Conservation (phyloP, 768 basidiomycete species). For the Mycena vitilis region DNA sequence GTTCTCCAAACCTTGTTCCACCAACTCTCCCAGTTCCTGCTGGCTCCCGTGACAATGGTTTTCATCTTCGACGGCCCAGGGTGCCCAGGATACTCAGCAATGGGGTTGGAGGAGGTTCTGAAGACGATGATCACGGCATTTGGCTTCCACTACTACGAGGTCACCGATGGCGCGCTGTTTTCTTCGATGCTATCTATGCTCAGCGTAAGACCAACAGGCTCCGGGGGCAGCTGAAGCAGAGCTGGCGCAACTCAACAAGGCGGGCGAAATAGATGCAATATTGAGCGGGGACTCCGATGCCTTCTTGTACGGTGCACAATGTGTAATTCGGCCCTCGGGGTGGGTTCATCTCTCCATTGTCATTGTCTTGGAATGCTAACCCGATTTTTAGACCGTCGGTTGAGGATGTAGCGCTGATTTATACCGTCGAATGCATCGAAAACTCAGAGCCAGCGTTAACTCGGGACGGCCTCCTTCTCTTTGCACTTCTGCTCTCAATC, state of each 20-base stretch:
- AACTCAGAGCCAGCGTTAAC: not conserved
- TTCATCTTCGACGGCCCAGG: conserved; percentile 5
- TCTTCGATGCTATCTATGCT: not conserved
- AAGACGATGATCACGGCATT: conserved; percentile 10
- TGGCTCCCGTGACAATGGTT: conserved; percentile 3
- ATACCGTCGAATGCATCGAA: not conserved
- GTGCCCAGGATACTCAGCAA: not conserved
- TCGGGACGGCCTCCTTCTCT: not conserved
- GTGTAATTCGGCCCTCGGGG: conserved; percentile 1
- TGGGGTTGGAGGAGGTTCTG: not conserved
- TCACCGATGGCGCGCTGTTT: not conserved
- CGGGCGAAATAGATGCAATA: conserved; percentile 5
- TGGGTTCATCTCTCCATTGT: not conserved
- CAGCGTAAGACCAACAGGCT: conserved; percentile 5
- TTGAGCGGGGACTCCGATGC: conserved; percentile 19
- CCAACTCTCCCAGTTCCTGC: not conserved
- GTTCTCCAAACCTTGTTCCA: not conserved
- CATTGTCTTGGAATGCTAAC: not conserved
- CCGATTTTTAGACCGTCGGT: conserved; percentile 1
- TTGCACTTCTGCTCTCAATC: not conserved
- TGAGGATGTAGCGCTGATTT: not conserved
- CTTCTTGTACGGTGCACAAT: not conserved
- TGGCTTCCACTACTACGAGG: too few species aligned
- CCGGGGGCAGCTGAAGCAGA: conserved; percentile 25
- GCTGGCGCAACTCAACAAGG: conserved; percentile 8